A percentile compares a stretch with the other conserved stretches of the same genome.
Evolutionary conservation across 1,139 yeast species (phyloP).

Genomic region (Protomyces inouyei): DNA sequence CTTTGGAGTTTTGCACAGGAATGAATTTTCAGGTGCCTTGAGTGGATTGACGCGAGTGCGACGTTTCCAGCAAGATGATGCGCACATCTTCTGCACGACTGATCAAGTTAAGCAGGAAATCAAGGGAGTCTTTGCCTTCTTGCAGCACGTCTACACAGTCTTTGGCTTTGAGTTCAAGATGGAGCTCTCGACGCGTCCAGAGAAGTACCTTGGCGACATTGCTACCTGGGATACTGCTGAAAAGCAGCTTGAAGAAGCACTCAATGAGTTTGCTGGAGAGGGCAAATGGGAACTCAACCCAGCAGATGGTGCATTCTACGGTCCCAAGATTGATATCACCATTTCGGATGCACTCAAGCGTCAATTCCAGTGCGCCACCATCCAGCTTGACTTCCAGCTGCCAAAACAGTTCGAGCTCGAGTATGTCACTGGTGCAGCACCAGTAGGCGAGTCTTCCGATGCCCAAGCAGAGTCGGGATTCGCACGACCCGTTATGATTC

Average conservation of each 20-base stretch:
- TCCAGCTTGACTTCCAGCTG: constrained; percentile 90
- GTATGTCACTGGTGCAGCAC: constrained; percentile 50
- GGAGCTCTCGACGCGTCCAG: constrained; percentile 84
- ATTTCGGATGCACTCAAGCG: constrained; percentile 78
- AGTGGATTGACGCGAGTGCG: constrained; percentile 93
- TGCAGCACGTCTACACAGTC: constrained; percentile 70
- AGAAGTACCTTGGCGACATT: constrained; percentile 73
- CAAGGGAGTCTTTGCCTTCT: constrained; percentile 62
- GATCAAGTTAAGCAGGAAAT: constrained; percentile 80
- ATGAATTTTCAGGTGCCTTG: constrained; percentile 91
- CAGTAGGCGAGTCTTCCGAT: constrained; percentile 15
- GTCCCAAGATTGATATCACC: constrained; percentile 82
- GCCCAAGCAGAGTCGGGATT: constrained; percentile 32
- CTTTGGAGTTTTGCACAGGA: constrained; percentile 89
- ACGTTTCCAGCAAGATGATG: constrained; percentile 97
- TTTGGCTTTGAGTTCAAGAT: constrained; percentile 74
- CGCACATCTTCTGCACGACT: constrained; percentile 87
- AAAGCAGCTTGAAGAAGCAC: constrained; percentile 57
- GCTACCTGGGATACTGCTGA: constrained; percentile 87
- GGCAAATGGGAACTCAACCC: constrained; percentile 65
- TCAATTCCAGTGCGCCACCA: constrained; percentile 90
- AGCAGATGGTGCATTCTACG: constrained; percentile 98
- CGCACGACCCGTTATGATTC: constrained; percentile 80
- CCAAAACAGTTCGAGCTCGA: constrained; percentile 77
- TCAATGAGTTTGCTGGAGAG: constrained; percentile 47